Conservation (phyloP, 345 rosid species). For the Corchorus capsularis region DNA sequence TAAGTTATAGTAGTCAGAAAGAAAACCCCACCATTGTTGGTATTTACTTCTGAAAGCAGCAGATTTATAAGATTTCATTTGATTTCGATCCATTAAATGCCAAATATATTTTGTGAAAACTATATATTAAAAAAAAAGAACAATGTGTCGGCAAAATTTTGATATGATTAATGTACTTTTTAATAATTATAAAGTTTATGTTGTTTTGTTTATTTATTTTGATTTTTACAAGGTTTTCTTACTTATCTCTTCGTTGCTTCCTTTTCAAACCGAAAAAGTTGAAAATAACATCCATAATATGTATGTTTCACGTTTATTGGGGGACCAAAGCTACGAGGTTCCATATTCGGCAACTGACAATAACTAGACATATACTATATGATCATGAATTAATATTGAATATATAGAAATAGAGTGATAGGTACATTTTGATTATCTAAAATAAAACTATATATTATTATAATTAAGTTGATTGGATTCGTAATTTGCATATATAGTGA, state of each 20-base stretch:
- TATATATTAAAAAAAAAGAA: no score
- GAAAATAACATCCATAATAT: background rate
- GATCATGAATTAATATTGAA: no score
- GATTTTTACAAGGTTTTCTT: constrained; percentile 1
- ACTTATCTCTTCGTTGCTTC: background rate
- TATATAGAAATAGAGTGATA: no score
- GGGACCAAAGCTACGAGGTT: constrained; percentile 15
- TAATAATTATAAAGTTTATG: background rate
- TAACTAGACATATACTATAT: background rate
- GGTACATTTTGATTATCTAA: background rate
- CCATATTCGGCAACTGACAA: constrained; percentile 13
- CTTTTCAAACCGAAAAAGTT: background rate
- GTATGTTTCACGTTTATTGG: background rate
- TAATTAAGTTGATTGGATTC: no score
- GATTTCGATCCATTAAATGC: background rate
- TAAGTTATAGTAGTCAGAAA: background rate
- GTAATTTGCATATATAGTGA: no score
- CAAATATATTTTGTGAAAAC: background rate
- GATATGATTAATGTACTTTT: background rate
- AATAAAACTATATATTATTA: no score
- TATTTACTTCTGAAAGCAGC: background rate
- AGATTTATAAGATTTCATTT: background rate
- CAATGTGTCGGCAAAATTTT: background rate
- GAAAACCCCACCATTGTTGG: background rate
- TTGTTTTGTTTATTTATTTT: background rate